Base-by-base conservation (phyloP, 1,139 yeast species). In the Pichia terricola region DNA sequence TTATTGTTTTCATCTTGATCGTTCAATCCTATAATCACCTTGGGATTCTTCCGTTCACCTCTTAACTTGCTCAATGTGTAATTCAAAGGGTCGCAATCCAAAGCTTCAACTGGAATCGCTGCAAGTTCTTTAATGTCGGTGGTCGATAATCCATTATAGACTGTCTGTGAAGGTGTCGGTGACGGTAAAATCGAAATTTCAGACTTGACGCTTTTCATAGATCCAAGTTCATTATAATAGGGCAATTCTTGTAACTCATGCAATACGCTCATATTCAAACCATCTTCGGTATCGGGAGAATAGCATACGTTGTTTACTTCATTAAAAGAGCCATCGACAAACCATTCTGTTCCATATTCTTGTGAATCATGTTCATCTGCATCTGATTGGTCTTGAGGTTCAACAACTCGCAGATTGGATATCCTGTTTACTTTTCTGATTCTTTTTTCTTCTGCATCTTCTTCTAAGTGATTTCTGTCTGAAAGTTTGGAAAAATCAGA, bases 1-100 rank as follows among this genome's bases (percentile, higher is more conserved):
- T 30, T 30, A 8, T 30, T 10, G 11, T 34, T 22, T 6, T 11
- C 8, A n/a, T 34, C 34, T 2, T 3, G 10, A 32, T 47, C 50
- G 37, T 57, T 56, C 37, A 59, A 43, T 1, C 62, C 62, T 35
- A 51, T 31, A n/a, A 48, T 35, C 26, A 47, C 46, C 16, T 37
- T 34, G 25, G 39, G 35, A 6, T 36, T 42, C 26, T 35, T 33
- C 8, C 45, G 39, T 36, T 71, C 76, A 0, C 96, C 96, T 61
- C 85, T 94, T 31, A 88, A 66, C 60, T 84, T 86, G 59, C 71
- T 69, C 49, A 88, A 67, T 0, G 96, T 91, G 44, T 78, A 76
- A 45, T 72, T 75, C n/a, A 88, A 69, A 0, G 95, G 96, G 59
- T 79, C 79, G 30, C 75, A 80, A 35, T 72, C 76, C 39, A 74